Evolutionary conservation across 768 basidiomycete species (phyloP), one percentile per base, ranked within the genome.

Genomic region (Floccularia luteovirens): DNA sequence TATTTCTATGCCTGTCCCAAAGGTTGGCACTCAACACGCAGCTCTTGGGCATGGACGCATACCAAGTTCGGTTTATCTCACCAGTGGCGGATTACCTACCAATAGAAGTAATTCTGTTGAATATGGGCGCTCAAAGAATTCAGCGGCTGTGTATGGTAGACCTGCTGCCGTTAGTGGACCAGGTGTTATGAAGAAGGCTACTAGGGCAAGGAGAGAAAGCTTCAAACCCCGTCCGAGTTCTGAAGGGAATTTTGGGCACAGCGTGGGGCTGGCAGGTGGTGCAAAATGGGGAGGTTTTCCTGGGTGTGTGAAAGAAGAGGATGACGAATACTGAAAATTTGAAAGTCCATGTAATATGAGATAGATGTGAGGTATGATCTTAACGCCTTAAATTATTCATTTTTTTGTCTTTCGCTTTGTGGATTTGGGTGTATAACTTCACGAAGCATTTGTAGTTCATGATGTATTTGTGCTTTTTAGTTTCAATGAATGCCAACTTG

Each of bases 171-270:
- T 42, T 32, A 43, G 47, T 38, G 57, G 43, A n/a, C 54, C 60
- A n/a, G 49, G 48, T 41, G 47, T 54, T 13, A 62, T 62, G 42
- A 67, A 64, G 56, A 80, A 77, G 50, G 69, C 71, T 22, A 59
- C 69, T 28, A 61, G 77, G 37, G 73, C 74, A 28, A 60, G 70
- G 43, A 69, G 82, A 46, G 87, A 90, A 63, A 90, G 87, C 58
- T 91, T 90, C 59, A 85, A 77, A 54, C 89, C 89, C 7, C 68
- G 89, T 24, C 75, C 85, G 31, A 90, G 87, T 49, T 59, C 78
- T 14, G 87, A 89, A 47, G 66, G 48, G 36, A 64, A 65, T 41
- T 43, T 53, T 27, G 52, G 51, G 14, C 42, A 46, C 33, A 48
- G 56, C 44, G 48, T 53, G 24, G 58, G 54, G 21, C n/a, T n/a